Base-by-base conservation (phyloP, 352 stramenopile species). In the Globisporangium nodosum region DNA sequence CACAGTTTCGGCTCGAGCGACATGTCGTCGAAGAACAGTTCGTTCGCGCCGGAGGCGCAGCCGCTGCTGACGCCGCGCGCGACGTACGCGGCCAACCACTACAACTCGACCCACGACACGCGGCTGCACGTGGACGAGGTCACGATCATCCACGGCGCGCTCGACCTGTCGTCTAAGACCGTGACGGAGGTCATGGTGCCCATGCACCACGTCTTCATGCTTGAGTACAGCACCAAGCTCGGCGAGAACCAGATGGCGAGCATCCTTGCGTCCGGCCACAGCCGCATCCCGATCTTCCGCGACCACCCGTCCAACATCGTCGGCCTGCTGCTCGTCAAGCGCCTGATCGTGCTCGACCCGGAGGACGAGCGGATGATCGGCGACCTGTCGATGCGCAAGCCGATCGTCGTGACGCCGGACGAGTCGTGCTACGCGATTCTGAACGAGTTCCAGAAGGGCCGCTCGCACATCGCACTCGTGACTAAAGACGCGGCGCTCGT, bases 381-480 rank as follows among this genome's bases (percentile, higher is more conserved):
- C 21, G 80, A 90, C 45, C 62, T 89, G 61, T 68, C 70, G 31
- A 66, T 97, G 21, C 71, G 80, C 35, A 76, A 81, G 30, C 88
- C 92, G 18, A 78, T 96, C 49, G 91, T 95, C 51, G 75, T 97
- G 33, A 71, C 74, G 18, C 89, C 90, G 0, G 75, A 80, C 8
- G 83, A 81, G 20, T 88, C 82, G 52, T 88, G 96, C 42, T 92
- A 97, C 33, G 79, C 89, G 37, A 68, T 97, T 0, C 69, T 98
- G 24, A 96, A 97, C 63, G 72, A 94, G 55, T 98, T 97, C 60
- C 90, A 98, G 69, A 90, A 90, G 49, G 89, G 87, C 11, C 68
- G 78, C 4, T 92, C 76, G 13, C 82, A 96, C 51, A 88, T 97
- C 24, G 88, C 88, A 40, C 61, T 97, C 20, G 75, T 97, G 43